These are phyloP conservation scores for Immersiella caudata DNA, from an alignment of 495 filamentous ascomycete genomes.

Conservation along the genomic window DNA sequence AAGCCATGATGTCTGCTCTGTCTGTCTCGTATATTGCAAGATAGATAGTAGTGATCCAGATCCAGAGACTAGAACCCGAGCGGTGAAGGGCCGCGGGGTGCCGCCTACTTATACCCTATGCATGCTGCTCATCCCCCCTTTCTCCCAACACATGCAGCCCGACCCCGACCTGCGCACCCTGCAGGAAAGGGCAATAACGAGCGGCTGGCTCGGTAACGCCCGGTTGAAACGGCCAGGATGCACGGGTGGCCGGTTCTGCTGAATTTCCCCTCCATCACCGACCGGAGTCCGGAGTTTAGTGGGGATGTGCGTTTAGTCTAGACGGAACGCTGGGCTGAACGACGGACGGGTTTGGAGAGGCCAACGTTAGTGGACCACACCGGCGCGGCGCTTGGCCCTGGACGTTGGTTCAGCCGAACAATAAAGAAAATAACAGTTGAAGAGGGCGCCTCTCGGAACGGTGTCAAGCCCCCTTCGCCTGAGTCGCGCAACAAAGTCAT, in stretches of 20 bases:
- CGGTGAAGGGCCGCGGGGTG: background rate
- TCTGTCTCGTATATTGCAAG: background rate
- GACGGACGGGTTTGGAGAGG: background rate
- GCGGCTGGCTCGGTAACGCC: background rate
- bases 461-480: background rate
- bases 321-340: background rate
- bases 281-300: constrained; percentile 33
- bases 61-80: background rate
- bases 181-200: constrained; percentile 6
- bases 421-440: background rate
- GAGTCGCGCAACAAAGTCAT: background rate
- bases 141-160: background rate
- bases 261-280: constrained; percentile 16
- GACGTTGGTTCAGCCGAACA: background rate
- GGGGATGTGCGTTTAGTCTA: constrained; percentile 36
- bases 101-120: constrained; percentile 11
- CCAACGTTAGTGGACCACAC: background rate
- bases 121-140: background rate
- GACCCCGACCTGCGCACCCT: background rate
- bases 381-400: constrained; percentile 13
- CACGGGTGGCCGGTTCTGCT: constrained; percentile 13
- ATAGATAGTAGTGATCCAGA: background rate
- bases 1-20: constrained; percentile 28
- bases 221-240: constrained; percentile 17
- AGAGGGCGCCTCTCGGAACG: background rate